Conservation (phyloP, 2,329 filamentous ascomycete genomes). For the Sporothrix humicola region DNA sequence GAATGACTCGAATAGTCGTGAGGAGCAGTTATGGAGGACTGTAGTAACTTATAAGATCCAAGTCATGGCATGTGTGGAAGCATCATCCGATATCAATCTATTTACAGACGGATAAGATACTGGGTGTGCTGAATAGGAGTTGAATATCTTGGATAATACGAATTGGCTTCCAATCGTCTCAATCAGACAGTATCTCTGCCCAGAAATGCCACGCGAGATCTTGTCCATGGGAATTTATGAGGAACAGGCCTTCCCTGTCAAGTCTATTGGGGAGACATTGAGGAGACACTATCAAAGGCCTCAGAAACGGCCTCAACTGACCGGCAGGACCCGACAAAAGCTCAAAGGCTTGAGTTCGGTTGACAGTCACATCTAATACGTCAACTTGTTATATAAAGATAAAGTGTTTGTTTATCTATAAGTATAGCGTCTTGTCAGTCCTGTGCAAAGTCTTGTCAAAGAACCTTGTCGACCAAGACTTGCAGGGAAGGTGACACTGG, state of each 20-base stretch:
- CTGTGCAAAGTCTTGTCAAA: neutral
- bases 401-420: slow-evolving; percentile 9
- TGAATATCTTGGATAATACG: neutral
- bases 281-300: too few relatives aligned
- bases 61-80: neutral
- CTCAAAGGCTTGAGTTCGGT: neutral
- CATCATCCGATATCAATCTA: neutral
- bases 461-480: neutral
- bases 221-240: neutral
- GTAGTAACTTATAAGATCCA: neutral
- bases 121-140: neutral
- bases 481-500: neutral
- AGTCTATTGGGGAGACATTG: too few relatives aligned
- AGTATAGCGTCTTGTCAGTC: neutral
- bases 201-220: neutral
- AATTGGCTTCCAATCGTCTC: neutral
- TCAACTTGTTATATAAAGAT: slow-evolving; percentile 4
- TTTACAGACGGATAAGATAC: neutral
- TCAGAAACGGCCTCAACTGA: neutral
- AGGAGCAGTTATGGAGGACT: neutral
- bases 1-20: neutral
- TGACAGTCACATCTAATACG: neutral
- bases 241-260: too few relatives aligned
- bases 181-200: neutral
- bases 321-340: neutral